Base-by-base conservation (phyloP, 1,284 basidiomycete genomes). In the Cryptococcus sp. region DNA sequence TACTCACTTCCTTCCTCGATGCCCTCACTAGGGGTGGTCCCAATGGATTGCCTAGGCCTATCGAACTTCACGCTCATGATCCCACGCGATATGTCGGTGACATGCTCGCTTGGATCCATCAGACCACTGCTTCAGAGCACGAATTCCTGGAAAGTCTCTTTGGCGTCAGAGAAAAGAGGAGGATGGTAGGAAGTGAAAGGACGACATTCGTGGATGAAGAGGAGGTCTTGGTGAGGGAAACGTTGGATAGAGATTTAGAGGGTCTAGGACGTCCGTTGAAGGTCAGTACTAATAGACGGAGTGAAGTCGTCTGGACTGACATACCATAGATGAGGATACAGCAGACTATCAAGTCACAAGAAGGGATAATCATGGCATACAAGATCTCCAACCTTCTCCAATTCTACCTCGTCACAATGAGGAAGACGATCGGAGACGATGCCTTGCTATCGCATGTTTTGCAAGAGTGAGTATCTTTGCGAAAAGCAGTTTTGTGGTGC, bases 101-200 rank as follows among this genome's bases (percentile, higher is more conserved):
- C 73, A 98, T 98, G 90, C 84, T 98, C 4, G 95, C 94, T 0
- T 98, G 95, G 96, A 86, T 98, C 1, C 95, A 98, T 76, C 96
- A 98, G 63, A 83, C 88, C 0, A 92, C 96, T 57, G 95, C 95
- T 0, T 88, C 87, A 3, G 95, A 98, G 74, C 86, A 88, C 50
- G 96, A 98, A 76, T 91, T 93, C 67, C 80, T 97, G 23, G 91
- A 95, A 67, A 80, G 83, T 34, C 75, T 96, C 38, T 95, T 96
- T 64, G 86, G 83, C 6, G 71, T 90, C 50, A 83, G 81, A 53
- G 84, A 85, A 43, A 70, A 81, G 3, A 79, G 87, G 49, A 88
- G 93, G 84, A 86, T 94, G 46, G 91, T 77, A 3, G 76, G 76
- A 15, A 53, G 46, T 38, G 46, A 46, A 37, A 50, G 49, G 43